phyloP scores from a whole-genome alignment of 2,329 filamentous ascomycete genomes.

The Aspergillus niger region DNA sequence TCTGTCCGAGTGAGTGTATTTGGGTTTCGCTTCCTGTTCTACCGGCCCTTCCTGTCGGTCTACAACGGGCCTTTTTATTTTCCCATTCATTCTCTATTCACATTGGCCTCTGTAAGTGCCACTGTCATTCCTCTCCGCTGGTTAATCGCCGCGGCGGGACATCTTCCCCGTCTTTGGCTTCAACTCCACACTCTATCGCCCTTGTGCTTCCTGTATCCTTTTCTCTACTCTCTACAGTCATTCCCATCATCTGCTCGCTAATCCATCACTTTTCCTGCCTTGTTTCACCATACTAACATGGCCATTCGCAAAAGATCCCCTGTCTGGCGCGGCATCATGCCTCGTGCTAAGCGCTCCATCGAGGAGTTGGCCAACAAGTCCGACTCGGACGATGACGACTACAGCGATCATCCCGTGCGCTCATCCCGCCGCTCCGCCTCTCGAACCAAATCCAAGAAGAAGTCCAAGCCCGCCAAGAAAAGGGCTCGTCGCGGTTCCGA shows the following conservation, averaged over 20 bases:
- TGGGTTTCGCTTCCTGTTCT: too few species aligned
- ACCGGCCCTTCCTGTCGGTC: constrained; percentile 8
- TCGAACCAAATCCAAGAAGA: constrained; percentile 38
- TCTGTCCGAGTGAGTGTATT: too few species aligned
- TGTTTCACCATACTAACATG: constrained; percentile 3
- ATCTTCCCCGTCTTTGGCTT: neutral
- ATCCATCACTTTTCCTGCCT: neutral
- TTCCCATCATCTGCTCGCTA: neutral
- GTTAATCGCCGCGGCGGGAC: neutral
- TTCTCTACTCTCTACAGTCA: neutral
- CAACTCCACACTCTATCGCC: neutral
- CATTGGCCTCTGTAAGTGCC: constrained; percentile 1
- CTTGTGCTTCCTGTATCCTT: neutral
- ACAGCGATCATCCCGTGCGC: constrained; percentile 40
- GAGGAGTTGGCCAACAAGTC: constrained; percentile 48
- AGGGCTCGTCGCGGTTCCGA: constrained; percentile 52
- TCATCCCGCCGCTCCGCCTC: constrained; percentile 30
- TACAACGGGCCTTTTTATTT: neutral
- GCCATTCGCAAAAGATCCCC: neutral
- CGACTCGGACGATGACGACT: constrained; percentile 50
- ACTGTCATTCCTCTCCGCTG: neutral
- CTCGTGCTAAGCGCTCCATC: constrained; percentile 43
- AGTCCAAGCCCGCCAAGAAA: constrained; percentile 37
- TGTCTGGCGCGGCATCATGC: constrained; percentile 30
- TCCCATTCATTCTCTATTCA: neutral